Percentiles rank a stretch among this genome's conserved stretches.
phyloP scores from a whole-genome alignment of 2,329 filamentous ascomycete species.

The Sarocladiaceae sp. region DNA sequence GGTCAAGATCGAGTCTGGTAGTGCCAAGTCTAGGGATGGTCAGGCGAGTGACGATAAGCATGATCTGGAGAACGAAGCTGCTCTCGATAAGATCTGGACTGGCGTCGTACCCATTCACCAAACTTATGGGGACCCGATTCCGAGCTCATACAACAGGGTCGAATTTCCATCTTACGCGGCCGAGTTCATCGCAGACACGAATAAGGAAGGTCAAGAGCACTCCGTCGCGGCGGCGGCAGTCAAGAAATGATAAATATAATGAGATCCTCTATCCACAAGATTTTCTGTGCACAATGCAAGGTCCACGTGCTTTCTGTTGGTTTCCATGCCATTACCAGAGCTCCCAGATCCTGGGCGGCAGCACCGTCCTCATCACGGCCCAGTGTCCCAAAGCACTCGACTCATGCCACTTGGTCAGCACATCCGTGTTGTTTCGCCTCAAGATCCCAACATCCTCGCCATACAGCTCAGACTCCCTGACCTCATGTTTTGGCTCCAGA shows the following conservation, averaged over 20 bases:
- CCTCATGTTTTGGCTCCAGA: constrained; percentile 68
- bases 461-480: constrained; percentile 46
- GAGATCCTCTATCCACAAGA: not conserved
- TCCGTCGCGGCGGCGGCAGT: constrained; percentile 21
- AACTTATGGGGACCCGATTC: constrained; percentile 58
- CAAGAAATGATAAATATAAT: constrained; percentile 9
- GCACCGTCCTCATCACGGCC: constrained; percentile 81
- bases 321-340: constrained; percentile 58
- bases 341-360: constrained; percentile 80
- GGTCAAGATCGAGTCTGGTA: constrained; percentile 65
- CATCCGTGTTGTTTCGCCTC: constrained; percentile 57
- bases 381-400: constrained; percentile 81
- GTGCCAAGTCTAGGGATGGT: constrained; percentile 69
- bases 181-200: constrained; percentile 35
- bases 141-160: constrained; percentile 55
- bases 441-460: constrained; percentile 47
- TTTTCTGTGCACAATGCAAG: not conserved
- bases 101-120: constrained; percentile 61
- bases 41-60: constrained; percentile 51
- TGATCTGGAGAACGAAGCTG: constrained; percentile 40
- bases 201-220: constrained; percentile 27
- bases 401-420: constrained; percentile 68
- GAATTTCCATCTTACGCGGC: constrained; percentile 59
- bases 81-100: constrained; percentile 46
- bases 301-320: not conserved